A percentile compares a stretch with the other conserved stretches of the same genome.
These are phyloP conservation scores for Colletotrichum sp. DNA, from an alignment of 2,329 filamentous ascomycete species.

Conservation along the genomic window DNA sequence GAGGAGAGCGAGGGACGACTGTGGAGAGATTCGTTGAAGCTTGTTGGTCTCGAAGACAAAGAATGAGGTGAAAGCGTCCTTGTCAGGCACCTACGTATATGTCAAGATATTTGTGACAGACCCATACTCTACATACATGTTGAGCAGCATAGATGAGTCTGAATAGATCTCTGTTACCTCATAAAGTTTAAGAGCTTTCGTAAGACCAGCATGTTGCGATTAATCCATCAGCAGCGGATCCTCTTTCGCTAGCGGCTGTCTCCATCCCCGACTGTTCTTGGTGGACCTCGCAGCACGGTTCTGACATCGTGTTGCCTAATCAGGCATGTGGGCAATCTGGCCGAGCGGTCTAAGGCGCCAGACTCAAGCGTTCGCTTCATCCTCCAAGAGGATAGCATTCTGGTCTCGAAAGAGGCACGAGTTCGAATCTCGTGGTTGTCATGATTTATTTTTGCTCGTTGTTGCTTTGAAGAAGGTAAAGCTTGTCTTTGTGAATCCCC, in stretches of 20 bases:
- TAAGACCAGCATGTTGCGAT: too few species aligned
- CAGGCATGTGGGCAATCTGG: slow-evolving; percentile 5
- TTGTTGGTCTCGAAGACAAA: neutral
- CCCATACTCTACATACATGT: too few species aligned
- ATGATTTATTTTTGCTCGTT: neutral
- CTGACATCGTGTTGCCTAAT: neutral
- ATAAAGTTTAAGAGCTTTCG: too few species aligned
- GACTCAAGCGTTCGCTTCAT: neutral
- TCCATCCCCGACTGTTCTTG: neutral
- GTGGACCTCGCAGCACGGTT: neutral
- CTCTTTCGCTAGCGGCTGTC: neutral
- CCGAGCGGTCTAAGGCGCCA: slow-evolving; percentile 12
- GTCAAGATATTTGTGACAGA: too few species aligned
- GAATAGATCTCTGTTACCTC: neutral
- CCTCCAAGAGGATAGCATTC: neutral
- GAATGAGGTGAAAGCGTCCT: neutral
- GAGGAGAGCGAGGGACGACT: neutral
- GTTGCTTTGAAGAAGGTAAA: neutral
- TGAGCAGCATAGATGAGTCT: neutral
- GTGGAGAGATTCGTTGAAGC: neutral
- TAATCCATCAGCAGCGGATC: neutral
- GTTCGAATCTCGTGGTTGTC: slow-evolving; percentile 12
- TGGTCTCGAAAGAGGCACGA: slow-evolving; percentile 9
- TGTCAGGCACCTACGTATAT: too few species aligned
- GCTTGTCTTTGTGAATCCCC: neutral